These are phyloP conservation scores for Solanum neorickii DNA, from an alignment of 257 asterid genomes.

Conservation along the genomic window DNA sequence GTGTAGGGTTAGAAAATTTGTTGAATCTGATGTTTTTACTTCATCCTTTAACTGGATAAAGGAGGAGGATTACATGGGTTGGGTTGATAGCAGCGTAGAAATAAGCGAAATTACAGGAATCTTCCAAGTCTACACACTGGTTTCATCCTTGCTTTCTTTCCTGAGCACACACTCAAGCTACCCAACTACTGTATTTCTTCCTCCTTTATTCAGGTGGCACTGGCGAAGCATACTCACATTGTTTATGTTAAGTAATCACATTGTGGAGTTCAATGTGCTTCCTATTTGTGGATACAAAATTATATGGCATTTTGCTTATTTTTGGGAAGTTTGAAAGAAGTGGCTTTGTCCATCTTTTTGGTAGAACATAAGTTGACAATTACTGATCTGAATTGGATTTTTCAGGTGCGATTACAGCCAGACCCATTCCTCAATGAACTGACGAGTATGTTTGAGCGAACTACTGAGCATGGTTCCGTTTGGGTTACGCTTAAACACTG, in stretches of 20 bases:
- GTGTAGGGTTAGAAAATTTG: neutral
- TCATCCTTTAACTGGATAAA: neutral
- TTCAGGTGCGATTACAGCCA: conserved; percentile 61
- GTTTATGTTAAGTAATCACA: neutral
- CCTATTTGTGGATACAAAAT: neutral
- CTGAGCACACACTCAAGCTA: too few relatives aligned
- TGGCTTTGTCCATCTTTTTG: neutral
- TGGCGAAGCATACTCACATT: neutral
- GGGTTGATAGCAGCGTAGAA: neutral
- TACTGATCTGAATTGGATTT: neutral
- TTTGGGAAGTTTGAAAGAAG: neutral
- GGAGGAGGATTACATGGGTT: neutral
- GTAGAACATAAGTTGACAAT: neutral
- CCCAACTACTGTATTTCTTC: too few relatives aligned
- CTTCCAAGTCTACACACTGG: neutral
- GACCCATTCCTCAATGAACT: conserved; percentile 77
- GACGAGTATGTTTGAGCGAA: conserved; percentile 64
- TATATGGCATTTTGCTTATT: neutral
- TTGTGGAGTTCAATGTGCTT: neutral
- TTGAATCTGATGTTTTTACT: neutral
- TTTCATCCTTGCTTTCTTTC: too few relatives aligned
- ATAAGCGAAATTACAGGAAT: neutral
- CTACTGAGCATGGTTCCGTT: conserved; percentile 61
- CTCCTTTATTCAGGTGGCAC: neutral
- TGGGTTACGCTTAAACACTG: conserved; percentile 81